phyloP scores from a whole-genome alignment of 768 basidiomycete species.

The Glaciozyma martinii region DNA sequence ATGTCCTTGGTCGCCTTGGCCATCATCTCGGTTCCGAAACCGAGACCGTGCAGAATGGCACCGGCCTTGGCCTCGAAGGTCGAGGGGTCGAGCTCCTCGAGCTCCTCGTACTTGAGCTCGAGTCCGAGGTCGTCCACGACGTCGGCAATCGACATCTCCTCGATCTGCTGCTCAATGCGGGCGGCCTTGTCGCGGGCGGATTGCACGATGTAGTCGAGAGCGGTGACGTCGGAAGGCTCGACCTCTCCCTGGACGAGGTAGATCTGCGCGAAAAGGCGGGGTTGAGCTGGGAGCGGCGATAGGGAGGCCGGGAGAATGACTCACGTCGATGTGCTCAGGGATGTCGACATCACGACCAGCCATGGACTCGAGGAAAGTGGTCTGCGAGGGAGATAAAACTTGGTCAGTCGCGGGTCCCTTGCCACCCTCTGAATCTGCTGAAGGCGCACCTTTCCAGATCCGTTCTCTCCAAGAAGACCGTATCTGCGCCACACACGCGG shows the following conservation, averaged over 20 bases:
- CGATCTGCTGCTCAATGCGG: conserved; percentile 82
- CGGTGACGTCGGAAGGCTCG: conserved; percentile 88
- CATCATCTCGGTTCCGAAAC: conserved; percentile 88
- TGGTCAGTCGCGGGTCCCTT: neutral
- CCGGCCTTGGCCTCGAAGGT: conserved; percentile 95
- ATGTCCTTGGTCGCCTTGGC: conserved; percentile 93
- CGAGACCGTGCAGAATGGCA: conserved; percentile 93
- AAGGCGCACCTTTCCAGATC: conserved; percentile 80
- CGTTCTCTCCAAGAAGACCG: conserved; percentile 92
- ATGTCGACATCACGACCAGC: conserved; percentile 92
- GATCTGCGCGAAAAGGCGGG: conserved; percentile 45
- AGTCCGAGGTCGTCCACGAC: conserved; percentile 78
- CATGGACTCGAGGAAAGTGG: conserved; percentile 90
- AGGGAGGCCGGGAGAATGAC: conserved; percentile 14
- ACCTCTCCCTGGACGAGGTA: conserved; percentile 94
- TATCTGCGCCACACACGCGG: conserved; percentile 45
- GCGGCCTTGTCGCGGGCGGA: conserved; percentile 91
- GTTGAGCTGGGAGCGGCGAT: neutral
- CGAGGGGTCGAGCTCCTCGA: conserved; percentile 90
- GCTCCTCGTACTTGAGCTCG: conserved; percentile 83
- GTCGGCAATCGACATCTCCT: conserved; percentile 83
- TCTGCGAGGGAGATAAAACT: conserved; percentile 46
- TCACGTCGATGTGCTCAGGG: conserved; percentile 77
- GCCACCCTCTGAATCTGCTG: neutral
- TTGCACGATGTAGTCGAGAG: conserved; percentile 90